Evolutionary conservation across 2,329 filamentous ascomycete species (phyloP).

Genomic region (Conoideocrella luteorostrata): DNA sequence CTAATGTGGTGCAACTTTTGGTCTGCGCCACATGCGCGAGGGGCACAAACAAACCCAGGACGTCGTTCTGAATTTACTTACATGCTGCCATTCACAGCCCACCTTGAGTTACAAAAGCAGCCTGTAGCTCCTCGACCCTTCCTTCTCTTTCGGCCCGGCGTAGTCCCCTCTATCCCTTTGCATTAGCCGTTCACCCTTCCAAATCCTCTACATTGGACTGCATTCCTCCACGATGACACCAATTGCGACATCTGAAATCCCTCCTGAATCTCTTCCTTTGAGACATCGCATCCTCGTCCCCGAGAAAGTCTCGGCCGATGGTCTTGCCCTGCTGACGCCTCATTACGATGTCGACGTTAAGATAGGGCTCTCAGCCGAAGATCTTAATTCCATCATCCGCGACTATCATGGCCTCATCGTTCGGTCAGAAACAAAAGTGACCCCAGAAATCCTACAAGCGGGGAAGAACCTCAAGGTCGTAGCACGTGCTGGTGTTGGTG

Average conservation of each 20-base stretch:
- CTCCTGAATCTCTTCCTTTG: conserved; percentile 5
- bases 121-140: not conserved
- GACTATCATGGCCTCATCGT: conserved; percentile 72
- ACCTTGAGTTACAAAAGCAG: not conserved
- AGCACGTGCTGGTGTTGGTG: conserved; percentile 72
- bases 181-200: no score
- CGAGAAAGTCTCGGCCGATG: conserved; percentile 75
- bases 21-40: not conserved
- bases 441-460: conserved; percentile 56
- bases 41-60: not conserved
- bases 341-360: conserved; percentile 65
- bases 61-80: conserved; percentile 2
- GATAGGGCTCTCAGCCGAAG: conserved; percentile 52
- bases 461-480: conserved; percentile 69
- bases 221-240: conserved; percentile 18
- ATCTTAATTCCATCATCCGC: conserved; percentile 61
- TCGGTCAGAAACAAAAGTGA: conserved; percentile 77
- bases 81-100: not conserved
- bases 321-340: conserved; percentile 59
- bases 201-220: not conserved
- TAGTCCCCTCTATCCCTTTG: no score
- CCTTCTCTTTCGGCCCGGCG: not conserved
- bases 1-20: no score
- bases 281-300: conserved; percentile 59
- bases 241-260: conserved; percentile 14